Evolutionary conservation across 2,329 filamentous ascomycete genomes (phyloP).

Genomic region (Fusarium sp.): DNA sequence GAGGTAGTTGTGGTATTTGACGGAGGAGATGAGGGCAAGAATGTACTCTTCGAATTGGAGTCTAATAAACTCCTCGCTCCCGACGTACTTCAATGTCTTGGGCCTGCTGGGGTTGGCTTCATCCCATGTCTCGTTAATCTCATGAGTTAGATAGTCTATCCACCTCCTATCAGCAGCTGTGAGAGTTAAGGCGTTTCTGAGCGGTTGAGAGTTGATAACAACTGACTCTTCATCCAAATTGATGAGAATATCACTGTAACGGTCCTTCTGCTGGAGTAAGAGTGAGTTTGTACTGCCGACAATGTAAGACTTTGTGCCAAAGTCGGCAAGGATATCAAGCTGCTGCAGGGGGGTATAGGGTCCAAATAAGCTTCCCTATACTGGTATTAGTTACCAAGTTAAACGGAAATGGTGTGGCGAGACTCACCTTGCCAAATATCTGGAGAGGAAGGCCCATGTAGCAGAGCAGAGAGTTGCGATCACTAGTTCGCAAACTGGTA

Average conservation of each 20-base stretch:
- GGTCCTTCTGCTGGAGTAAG: slow-evolving; percentile 91
- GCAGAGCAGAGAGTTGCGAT: slow-evolving; percentile 86
- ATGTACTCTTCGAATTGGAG: slow-evolving; percentile 98
- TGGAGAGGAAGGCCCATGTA: slow-evolving; percentile 97
- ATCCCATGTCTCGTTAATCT: slow-evolving; percentile 97
- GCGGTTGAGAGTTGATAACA: slow-evolving; percentile 82
- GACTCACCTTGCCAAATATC: slow-evolving; percentile 84
- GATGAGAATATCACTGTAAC: slow-evolving; percentile 95
- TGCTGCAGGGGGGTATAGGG: slow-evolving; percentile 97
- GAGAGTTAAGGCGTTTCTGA: slow-evolving; percentile 79
- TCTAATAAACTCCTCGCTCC: slow-evolving; percentile 96
- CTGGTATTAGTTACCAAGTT: slow-evolving; percentile 23
- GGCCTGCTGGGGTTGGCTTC: slow-evolving; percentile 87
- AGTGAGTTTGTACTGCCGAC: slow-evolving; percentile 97
- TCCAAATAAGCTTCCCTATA: slow-evolving; percentile 88
- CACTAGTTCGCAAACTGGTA: slow-evolving; percentile 89
- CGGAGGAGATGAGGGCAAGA: slow-evolving; percentile 84
- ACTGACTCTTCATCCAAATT: slow-evolving; percentile 93
- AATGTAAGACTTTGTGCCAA: slow-evolving; percentile 95
- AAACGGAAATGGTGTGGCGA: not conserved
- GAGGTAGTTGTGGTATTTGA: slow-evolving; percentile 86
- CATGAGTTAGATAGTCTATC: slow-evolving; percentile 95
- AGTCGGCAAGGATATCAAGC: slow-evolving; percentile 91
- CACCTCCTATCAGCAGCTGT: slow-evolving; percentile 91
- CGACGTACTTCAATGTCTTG: slow-evolving; percentile 94